Conservation (phyloP, 2,329 filamentous ascomycete genomes). For the Fusarium brevicatenulatum region DNA sequence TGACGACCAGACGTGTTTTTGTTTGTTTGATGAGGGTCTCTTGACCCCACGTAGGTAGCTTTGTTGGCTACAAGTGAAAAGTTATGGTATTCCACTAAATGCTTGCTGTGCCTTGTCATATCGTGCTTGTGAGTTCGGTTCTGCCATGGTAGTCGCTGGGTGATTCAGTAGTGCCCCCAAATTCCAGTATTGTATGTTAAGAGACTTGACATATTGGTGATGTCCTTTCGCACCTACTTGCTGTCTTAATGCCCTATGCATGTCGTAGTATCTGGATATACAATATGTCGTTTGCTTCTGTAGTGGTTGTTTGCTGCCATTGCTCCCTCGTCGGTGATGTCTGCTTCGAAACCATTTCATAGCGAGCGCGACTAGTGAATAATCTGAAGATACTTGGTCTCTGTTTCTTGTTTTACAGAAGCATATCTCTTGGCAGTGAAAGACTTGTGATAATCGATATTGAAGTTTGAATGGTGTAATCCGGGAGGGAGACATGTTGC, state of each 20-base stretch:
- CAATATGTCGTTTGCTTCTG: background rate
- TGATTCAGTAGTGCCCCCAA: background rate
- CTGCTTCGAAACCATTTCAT: background rate
- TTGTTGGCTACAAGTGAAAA: slow-evolving; percentile 26
- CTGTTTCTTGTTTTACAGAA: background rate
- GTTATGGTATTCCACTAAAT: slow-evolving; percentile 10
- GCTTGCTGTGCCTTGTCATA: background rate
- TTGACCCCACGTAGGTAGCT: slow-evolving; percentile 11
- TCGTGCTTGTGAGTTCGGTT: background rate
- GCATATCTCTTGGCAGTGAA: background rate
- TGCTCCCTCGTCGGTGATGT: no score
- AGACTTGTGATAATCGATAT: background rate
- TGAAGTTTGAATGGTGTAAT: background rate
- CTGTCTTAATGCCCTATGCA: background rate
- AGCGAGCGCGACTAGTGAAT: no score
- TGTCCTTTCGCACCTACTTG: background rate
- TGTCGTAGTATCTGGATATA: background rate
- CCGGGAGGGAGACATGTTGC: background rate
- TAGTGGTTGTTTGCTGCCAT: background rate
- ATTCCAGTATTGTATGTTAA: background rate
- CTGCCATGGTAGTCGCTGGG: background rate
- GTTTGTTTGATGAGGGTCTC: background rate
- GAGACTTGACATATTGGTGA: background rate
- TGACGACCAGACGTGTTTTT: slow-evolving; percentile 6
- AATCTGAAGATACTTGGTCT: background rate